Evolutionary conservation across 1,139 yeast genomes (phyloP).

Genomic region (Kodamaea derodonti): DNA sequence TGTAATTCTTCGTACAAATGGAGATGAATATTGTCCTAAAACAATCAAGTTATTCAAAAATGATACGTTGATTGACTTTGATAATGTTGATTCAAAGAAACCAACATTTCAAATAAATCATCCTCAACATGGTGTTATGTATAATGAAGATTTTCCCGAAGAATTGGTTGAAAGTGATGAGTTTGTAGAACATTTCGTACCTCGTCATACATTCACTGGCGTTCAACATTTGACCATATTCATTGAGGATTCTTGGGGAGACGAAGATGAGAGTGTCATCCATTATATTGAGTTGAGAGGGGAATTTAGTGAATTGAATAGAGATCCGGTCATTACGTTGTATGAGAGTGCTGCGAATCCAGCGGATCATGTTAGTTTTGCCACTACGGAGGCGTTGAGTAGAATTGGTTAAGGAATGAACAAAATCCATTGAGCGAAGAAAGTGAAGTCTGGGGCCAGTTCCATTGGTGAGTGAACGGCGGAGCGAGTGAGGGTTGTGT

Average conservation of each 20-base stretch:
- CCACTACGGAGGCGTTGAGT: slow-evolving; percentile 7
- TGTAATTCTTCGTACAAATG: slow-evolving; percentile 63
- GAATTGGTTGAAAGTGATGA: slow-evolving; percentile 36
- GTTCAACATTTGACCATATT: slow-evolving; percentile 65
- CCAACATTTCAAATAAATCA: slow-evolving; percentile 57
- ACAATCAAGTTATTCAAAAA: slow-evolving; percentile 73
- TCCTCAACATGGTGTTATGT: slow-evolving; percentile 54
- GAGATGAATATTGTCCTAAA: slow-evolving; percentile 62
- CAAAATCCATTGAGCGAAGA: too few relatives aligned
- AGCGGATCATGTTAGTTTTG: slow-evolving; percentile 67
- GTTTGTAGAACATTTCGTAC: slow-evolving; percentile 80
- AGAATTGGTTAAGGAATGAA: slow-evolving; percentile 2
- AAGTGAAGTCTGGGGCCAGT: too few relatives aligned
- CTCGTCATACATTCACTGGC: slow-evolving; percentile 71
- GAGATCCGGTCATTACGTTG: slow-evolving; percentile 68
- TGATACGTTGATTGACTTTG: slow-evolving; percentile 66
- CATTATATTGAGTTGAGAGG: slow-evolving; percentile 82
- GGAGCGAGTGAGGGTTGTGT: not conserved
- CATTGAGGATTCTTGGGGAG: slow-evolving; percentile 56
- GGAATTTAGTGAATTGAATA: slow-evolving; percentile 57
- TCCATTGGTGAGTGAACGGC: not conserved
- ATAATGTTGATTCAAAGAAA: slow-evolving; percentile 46
- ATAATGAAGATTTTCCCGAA: slow-evolving; percentile 33
- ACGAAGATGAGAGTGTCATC: slow-evolving; percentile 40
- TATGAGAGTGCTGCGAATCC: slow-evolving; percentile 95